Conservation (phyloP, 805 yeast genomes). For the Candida insectorum region DNA sequence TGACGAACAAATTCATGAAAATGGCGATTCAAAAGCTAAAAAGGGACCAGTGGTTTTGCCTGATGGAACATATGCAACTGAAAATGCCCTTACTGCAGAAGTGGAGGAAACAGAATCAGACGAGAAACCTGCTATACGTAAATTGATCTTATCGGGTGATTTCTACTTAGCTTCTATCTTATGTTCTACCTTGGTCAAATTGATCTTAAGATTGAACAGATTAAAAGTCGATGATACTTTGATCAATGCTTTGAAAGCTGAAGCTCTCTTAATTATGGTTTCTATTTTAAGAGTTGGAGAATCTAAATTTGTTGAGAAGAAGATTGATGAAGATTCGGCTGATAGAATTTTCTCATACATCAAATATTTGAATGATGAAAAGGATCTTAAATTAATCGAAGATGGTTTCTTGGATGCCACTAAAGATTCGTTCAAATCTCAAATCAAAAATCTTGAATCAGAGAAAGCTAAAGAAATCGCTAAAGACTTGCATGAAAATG, state of each 20-base stretch:
- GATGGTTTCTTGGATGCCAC: conserved; percentile 84
- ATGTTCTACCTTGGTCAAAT: conserved; percentile 83
- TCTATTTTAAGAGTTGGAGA: conserved; percentile 88
- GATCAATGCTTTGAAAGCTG: conserved; percentile 86
- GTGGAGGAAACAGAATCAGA: conserved; percentile 39
- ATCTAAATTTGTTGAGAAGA: conserved; percentile 61
- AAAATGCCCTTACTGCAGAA: conserved; percentile 66
- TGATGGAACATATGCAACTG: conserved; percentile 99
- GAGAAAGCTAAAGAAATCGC: conserved; percentile 56
- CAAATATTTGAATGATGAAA: conserved; percentile 69
- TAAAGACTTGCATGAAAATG: conserved; percentile 55
- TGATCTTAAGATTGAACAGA: conserved; percentile 71
- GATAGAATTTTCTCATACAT: conserved; percentile 91
- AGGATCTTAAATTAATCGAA: conserved; percentile 50
- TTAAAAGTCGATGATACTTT: conserved; percentile 51
- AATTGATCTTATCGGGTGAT: conserved; percentile 80
- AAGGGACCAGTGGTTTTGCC: conserved; percentile 84
- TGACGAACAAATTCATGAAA: conserved; percentile 28
- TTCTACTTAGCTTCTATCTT: conserved; percentile 87
- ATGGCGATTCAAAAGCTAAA: conserved; percentile 16
- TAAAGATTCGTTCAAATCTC: conserved; percentile 73
- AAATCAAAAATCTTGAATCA: conserved; percentile 58
- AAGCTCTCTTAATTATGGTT: conserved; percentile 89
- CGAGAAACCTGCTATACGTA: conserved; percentile 69
- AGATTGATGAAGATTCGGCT: conserved; percentile 94